Conservation (phyloP, 2,329 filamentous ascomycete species). For the Drechmeria coniospora region DNA sequence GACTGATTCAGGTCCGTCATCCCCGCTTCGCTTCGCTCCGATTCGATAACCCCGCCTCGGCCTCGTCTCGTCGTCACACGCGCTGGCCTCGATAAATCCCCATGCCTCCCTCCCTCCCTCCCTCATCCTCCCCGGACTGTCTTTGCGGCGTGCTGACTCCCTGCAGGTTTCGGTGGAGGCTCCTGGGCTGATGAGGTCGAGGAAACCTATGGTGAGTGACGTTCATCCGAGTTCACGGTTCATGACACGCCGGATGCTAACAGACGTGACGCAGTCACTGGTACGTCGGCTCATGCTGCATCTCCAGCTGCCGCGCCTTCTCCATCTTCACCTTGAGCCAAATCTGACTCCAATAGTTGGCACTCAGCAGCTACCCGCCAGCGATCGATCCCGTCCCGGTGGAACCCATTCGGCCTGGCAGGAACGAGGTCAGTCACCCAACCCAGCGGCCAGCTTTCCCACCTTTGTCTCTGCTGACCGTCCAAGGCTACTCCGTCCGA, state of each 20-base stretch:
- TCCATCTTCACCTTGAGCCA: conserved; percentile 1
- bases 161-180: conserved; percentile 39
- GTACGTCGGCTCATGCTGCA: conserved; percentile 13
- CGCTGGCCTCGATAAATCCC: conserved; percentile 11
- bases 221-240: conserved; percentile 2
- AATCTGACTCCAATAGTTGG: conserved; percentile 18
- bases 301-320: conserved; percentile 1
- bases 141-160: conserved; percentile 12
- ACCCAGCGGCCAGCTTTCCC: not conserved
- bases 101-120: conserved; percentile 3
- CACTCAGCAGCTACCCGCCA: conserved; percentile 39
- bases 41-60: conserved; percentile 11
- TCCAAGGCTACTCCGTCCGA: conserved; percentile 41
- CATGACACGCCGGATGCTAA: conserved; percentile 14
- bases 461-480: conserved; percentile 8
- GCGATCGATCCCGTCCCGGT: conserved; percentile 26
- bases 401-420: conserved; percentile 22
- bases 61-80: conserved; percentile 8
- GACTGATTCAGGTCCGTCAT: conserved; percentile 64
- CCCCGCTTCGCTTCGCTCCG: conserved; percentile 8
- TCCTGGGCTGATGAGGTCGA: conserved; percentile 99
- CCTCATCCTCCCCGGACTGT: too few species aligned
- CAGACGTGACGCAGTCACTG: conserved; percentile 14
- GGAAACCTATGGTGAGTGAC: conserved; percentile 58
- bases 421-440: conserved; percentile 24